Base-by-base conservation (phyloP, 805 yeast genomes). In the Sugiyamaella lignohabitans region DNA sequence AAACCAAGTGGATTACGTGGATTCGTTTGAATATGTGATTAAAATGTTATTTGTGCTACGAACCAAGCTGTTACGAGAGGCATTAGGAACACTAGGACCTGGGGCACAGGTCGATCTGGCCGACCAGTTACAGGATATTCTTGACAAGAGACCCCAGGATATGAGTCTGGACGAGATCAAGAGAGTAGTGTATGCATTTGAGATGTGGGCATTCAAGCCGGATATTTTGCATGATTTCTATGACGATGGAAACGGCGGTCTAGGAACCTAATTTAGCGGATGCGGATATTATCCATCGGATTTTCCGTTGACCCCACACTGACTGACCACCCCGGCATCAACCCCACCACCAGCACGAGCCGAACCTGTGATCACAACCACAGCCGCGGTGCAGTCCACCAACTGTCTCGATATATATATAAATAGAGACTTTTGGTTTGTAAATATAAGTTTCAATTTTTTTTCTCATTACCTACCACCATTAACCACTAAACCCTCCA, bases 191-290 rank as follows among this genome's bases (percentile, higher is more conserved):
- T 63, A 74, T 2, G 69, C 66, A 2, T 87, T 82, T 59, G 72
- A 69, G 37, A 58, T 65, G 11, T 91, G 97, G 98, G 93, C 97
- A 0, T 91, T 88, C 70, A 87, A 82, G 62, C 97, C 95, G 0
- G 74, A 67, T 47, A 61, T 66, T 47, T 59, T 68, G 54, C 60
- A 66, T 61, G 72, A 69, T 47, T 70, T 72, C 52, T 65, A 67
- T 43, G 75, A 69, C 34, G 69, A 63, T 16, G 38, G 10, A 14
- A 8, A 5, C 11, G 38, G 32, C 14, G 32, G 32, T 8, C 14
- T 8, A 27, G n/a, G n/a, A n/a, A n/a, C n/a, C n/a, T n/a, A n/a
- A n/a, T n/a, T n/a, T n/a, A n/a, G n/a, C n/a, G n/a, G n/a, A n/a
- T n/a, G n/a, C n/a, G n/a, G n/a, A n/a, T n/a, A n/a, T n/a, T n/a